These are phyloP conservation scores for Leishmania braziliensis DNA, from an alignment of 208 protist genomes.

Conservation along the genomic window DNA sequence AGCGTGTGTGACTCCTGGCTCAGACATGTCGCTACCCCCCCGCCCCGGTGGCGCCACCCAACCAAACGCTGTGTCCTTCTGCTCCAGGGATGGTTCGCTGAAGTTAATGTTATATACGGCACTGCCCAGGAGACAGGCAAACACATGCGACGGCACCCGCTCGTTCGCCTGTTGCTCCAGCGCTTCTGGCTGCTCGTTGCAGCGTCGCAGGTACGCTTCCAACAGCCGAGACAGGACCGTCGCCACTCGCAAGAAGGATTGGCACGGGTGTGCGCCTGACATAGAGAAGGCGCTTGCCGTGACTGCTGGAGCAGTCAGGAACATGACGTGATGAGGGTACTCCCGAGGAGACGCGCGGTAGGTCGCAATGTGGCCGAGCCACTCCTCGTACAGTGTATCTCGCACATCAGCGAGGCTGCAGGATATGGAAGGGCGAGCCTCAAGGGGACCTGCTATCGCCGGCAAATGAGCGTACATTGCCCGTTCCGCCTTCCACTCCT, in stretches of 20 bases:
- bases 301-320: neutral
- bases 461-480: conserved; percentile 4
- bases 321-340: conserved; percentile 46
- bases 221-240: conserved; percentile 19
- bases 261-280: neutral
- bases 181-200: conserved; percentile 6
- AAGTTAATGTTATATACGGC: conserved; percentile 33
- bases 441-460: neutral
- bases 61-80: conserved; percentile 32
- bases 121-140: conserved; percentile 22
- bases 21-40: neutral
- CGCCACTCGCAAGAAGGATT: conserved; percentile 5
- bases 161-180: neutral
- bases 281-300: neutral
- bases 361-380: conserved; percentile 30
- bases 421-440: neutral
- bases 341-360: conserved; percentile 27
- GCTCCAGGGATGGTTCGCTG: conserved; percentile 29
- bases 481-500: conserved; percentile 15
- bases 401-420: neutral
- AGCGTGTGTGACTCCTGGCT: no score
- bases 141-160: conserved; percentile 18
- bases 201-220: conserved; percentile 19
- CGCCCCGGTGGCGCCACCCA: neutral
- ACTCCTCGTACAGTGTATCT: conserved; percentile 21